A percentile compares a stretch with the other conserved stretches of the same genome.
Conservation (phyloP, 2,329 filamentous ascomycete species). For the Talaromyces sp. region DNA sequence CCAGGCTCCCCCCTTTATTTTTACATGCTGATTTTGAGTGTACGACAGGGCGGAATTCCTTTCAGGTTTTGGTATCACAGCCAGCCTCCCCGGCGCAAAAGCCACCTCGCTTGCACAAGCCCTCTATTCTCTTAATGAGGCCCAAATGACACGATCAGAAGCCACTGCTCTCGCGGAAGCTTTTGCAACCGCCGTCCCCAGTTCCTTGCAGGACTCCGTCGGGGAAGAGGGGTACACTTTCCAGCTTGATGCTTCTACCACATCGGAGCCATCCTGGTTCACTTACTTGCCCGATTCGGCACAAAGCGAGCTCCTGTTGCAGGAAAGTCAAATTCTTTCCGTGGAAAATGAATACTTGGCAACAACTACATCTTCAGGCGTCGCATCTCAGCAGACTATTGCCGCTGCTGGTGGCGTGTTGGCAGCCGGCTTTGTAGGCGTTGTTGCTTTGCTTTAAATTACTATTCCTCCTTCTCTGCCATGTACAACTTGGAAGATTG, state of each 20-base stretch:
- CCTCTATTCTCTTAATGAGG: background rate
- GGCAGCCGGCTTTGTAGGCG: constrained; percentile 6
- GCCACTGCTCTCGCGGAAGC: background rate
- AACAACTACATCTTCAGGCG: background rate
- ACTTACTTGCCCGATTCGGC: constrained; percentile 5
- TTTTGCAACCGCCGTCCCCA: background rate
- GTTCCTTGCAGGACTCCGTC: background rate
- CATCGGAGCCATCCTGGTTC: constrained; percentile 6
- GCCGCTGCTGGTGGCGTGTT: constrained; percentile 1
- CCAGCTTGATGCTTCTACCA: background rate
- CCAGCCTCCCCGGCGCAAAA: constrained; percentile 4
- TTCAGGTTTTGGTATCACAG: constrained; percentile 1
- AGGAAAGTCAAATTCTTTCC: constrained; percentile 3
- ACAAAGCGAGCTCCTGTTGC: background rate
- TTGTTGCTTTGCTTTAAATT: constrained; percentile 3
- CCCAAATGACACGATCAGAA: background rate
- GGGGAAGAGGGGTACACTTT: background rate
- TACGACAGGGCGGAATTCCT: background rate
- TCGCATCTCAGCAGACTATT: constrained; percentile 5
- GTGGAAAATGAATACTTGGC: background rate
- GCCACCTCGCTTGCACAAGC: constrained; percentile 5
- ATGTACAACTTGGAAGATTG: background rate
- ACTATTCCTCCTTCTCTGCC: background rate
- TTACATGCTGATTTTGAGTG: background rate
- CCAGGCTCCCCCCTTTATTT: background rate